Conservation (phyloP, 495 filamentous ascomycete genomes). For the Jackrogersella multiformis region DNA sequence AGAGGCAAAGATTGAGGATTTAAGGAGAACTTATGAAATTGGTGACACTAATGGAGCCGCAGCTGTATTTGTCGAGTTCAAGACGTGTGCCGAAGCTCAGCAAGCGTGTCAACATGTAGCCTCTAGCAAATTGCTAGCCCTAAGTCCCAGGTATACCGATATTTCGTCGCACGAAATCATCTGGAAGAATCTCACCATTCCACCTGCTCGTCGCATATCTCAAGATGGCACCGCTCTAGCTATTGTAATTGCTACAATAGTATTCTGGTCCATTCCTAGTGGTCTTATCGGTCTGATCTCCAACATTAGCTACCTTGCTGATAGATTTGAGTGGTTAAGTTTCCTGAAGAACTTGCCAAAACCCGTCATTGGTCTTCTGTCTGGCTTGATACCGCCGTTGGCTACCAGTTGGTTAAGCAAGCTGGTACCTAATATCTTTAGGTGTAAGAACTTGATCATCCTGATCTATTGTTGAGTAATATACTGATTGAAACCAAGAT, state of each 20-base stretch:
- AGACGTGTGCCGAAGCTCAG: slow-evolving; percentile 78
- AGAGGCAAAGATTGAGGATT: slow-evolving; percentile 74
- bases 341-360: slow-evolving; percentile 75
- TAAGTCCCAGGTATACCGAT: slow-evolving; percentile 84
- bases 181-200: slow-evolving; percentile 82
- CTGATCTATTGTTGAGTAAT: not conserved
- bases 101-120: slow-evolving; percentile 80
- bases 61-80: slow-evolving; percentile 82
- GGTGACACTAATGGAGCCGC: slow-evolving; percentile 64
- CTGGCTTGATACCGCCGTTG: slow-evolving; percentile 79
- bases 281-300: slow-evolving; percentile 80
- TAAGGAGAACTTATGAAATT: slow-evolving; percentile 68
- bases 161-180: slow-evolving; percentile 81
- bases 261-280: slow-evolving; percentile 92
- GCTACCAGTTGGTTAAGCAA: slow-evolving; percentile 82
- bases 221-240: slow-evolving; percentile 70
- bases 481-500: slow-evolving; percentile 50
- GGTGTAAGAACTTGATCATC: slow-evolving; percentile 59
- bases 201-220: slow-evolving; percentile 80
- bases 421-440: slow-evolving; percentile 77
- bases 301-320: slow-evolving; percentile 74
- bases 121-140: slow-evolving; percentile 82
- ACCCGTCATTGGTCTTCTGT: slow-evolving; percentile 75
- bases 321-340: slow-evolving; percentile 67
- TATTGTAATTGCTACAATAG: slow-evolving; percentile 73